Base-by-base conservation (phyloP, 1,284 basidiomycete species). In the Ganoderma meredithae region DNA sequence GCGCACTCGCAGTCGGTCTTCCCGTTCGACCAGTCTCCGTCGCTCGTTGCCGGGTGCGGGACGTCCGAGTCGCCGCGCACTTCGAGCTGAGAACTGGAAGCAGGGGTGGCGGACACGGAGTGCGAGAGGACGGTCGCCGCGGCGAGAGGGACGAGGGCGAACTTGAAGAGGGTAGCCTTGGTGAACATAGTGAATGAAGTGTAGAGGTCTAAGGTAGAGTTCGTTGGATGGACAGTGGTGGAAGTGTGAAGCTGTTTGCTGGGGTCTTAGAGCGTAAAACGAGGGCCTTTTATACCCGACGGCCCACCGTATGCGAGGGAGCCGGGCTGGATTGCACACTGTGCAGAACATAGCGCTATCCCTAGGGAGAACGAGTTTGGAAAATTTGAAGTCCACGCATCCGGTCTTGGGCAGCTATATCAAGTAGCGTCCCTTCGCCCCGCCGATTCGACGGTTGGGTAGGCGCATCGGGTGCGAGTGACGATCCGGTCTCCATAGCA, bases 221-320 rank as follows among this genome's bases (percentile, higher is more conserved):
- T 55, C 13, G 15, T 55, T 55, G 52, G 31, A 33, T 55, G 31
- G 31, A 31, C 31, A 31, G 31, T 31, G 52, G 15, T 55, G 52
- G 22, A 52, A 4, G 9, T 43, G 17, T 6, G 22, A 12, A 25
- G 47, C 9, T 44, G 22, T 52, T 52, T 22, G 47, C 22, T 52
- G 47, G 47, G 47, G 47, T 9, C 22, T 52, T 25, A 52, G 47
- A 25, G 47, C 22, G 47, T 13, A 1, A 22, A 22, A 25, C 47
- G 47, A 12, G 47, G 47, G 22, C 47, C n/a, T 52, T 52, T 52
- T 52, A 52, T 52, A 25, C 22, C 47, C 47, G 47, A 49, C 22
- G 22, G 25, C 47, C 47, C 22, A 13, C 44, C 7, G 19, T 47
- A 22, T 47, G 3, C 44, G 9, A 22, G n/a, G 3, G 47, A 25